Evolutionary conservation across 1,139 yeast genomes (phyloP).

Genomic region (Yamadazyma blattariae): DNA sequence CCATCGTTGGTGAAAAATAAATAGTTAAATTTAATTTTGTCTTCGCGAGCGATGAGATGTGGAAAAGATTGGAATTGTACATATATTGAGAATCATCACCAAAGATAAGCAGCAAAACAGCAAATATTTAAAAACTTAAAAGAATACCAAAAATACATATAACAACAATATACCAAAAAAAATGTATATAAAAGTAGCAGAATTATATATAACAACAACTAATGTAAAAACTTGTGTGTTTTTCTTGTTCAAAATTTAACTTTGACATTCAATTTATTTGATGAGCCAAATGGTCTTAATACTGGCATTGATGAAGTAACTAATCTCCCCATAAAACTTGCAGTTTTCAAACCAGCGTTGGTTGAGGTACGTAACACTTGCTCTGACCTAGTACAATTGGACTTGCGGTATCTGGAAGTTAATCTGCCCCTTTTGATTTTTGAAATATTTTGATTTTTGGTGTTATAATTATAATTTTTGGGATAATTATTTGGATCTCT

Average conservation of each 20-base stretch:
- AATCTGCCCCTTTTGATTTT: slow-evolving; percentile 25
- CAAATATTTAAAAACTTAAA: not conserved
- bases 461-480: slow-evolving; percentile 9
- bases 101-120: not conserved
- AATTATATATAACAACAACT: no score
- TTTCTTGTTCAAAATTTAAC: slow-evolving; percentile 13
- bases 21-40: slow-evolving; percentile 1
- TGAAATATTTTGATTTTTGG: slow-evolving; percentile 21
- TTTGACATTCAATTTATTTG: slow-evolving; percentile 15
- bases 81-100: not conserved
- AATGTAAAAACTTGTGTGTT: no score
- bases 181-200: no score
- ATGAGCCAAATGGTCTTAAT: slow-evolving; percentile 10
- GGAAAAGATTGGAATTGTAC: no score
- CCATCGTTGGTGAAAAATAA: slow-evolving; percentile 19
- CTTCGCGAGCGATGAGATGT: slow-evolving; percentile 4
- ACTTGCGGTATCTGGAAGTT: slow-evolving; percentile 18
- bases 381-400: slow-evolving; percentile 14
- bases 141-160: not conserved
- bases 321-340: slow-evolving; percentile 22
- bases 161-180: no score
- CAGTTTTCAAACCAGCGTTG: slow-evolving; percentile 23
- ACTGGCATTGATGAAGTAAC: slow-evolving; percentile 23
- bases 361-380: slow-evolving; percentile 19
- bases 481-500: slow-evolving; percentile 26